Evolutionary conservation across 2,329 filamentous ascomycete genomes (phyloP), one percentile per base, ranked within the genome.

Genomic region (Camillea tinctor): DNA sequence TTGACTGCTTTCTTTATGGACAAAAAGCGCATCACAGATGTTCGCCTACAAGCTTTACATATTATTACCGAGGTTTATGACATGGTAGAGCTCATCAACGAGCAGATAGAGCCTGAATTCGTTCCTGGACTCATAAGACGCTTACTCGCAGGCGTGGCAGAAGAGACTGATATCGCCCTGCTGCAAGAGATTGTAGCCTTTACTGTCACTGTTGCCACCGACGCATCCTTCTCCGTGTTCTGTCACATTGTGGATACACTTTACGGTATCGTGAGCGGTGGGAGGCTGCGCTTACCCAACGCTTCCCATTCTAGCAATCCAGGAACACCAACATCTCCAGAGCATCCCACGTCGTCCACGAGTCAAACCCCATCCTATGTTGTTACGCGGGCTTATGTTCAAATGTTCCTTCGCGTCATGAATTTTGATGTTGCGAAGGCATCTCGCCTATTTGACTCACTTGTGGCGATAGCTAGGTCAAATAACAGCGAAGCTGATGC

Each of bases 401-500:
- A 84, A 63, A 87, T 96, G 55, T 96, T 96, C 73, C 84, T 93
- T 65, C 84, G 86, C 55, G 86, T 86, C 13, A 85, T 96, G 77
- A 87, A 88, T 65, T 79, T 77, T 26, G 87, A 90, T 57, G 83
- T 84, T 7, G 75, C 74, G 15, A 94, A 93, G 73, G 85, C 88
- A 13, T 77, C 82, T 21, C 81, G 80, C 53, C 76, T 88, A 0
- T 93, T 87, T 67, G 80, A 86, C 54, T 79, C 84, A 8, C 75
- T 94, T 4, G 76, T 93, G 50, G 80, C 81, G 56, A 86, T 93
- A 65, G 86, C 84, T 5, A 83, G 82, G 64, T 83, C 83, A 17
- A 80, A 79, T 24, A 78, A 81, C 30, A 86, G 84, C 62, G 88
- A 90, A 60, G 79, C 83, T 6, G 88, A 91, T 74, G 88, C 90